Base-by-base conservation (phyloP, 257 asterid genomes). In the Ajuga chamaepitys region DNA sequence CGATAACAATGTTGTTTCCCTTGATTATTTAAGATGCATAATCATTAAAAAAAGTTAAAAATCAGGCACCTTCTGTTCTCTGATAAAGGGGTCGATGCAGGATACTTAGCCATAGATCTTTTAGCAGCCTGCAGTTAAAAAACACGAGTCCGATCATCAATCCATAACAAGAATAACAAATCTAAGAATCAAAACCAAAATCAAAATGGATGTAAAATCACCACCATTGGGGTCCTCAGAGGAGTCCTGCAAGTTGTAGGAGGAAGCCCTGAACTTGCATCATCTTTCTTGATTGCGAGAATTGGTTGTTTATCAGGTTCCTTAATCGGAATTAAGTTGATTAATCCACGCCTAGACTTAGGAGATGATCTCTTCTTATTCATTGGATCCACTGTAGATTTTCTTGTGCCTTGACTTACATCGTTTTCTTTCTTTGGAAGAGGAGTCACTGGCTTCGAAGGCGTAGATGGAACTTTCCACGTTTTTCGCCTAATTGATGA, bases 161-260 rank as follows among this genome's bases (percentile, higher is more conserved):
- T 2, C 1, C 22, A 0, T 7, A 7, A 0, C 30, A 38, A 18
- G 51, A 22, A 55, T 22, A 22, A 3, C 0, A 38, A 42, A 72
- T 35, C 20, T 14, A 46, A 59, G 10, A 45, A 34, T 21, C 4
- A 22, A 10, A 9, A 17, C 18, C 18, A 47, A 10, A 18, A 28
- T 44, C 18, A 47, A 10, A 18, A 28, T 44, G 35, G 30, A 28
- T 6, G 13, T 14, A 55, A 30, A 55, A 52, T 66, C 65, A 74
- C 80, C 77, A 77, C 86, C 56, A 30, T 12, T 51, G 89, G 95
- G 68, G 92, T 82, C 73, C 76, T 82, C 70, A 78, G n/a, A 26
- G 96, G 95, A 60, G 90, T 74, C 40, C 42, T 65, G 70, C 72
- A 65, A 47, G 44, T 56, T 37, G 26, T 21, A 60, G 75, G 71